A percentile compares a stretch with the other conserved stretches of the same genome.
Conservation (phyloP, 2,329 filamentous ascomycete genomes). For the Scedosporium aurantiacum region DNA sequence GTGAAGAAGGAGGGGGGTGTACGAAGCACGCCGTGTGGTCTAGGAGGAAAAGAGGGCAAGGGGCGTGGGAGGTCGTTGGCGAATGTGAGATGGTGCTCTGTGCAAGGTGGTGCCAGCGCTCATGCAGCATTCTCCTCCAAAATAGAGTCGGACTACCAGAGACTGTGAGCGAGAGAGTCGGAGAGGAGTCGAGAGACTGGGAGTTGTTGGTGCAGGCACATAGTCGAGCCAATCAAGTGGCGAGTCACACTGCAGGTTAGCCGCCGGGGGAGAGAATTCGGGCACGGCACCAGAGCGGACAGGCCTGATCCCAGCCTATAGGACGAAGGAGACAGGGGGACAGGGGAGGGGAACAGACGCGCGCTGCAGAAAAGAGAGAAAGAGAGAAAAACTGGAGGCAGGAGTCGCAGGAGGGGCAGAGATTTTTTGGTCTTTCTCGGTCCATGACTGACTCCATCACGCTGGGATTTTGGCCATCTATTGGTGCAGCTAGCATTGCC, state of each 20-base stretch:
- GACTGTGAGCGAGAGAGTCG: too few relatives aligned
- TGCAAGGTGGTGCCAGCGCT: not conserved
- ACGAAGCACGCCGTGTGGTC: too few relatives aligned
- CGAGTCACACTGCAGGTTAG: conserved; percentile 21
- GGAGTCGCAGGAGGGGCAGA: not conserved
- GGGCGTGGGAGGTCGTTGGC: not conserved
- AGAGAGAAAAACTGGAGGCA: not conserved
- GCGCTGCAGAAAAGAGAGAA: not conserved
- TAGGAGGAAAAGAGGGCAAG: conserved; percentile 1
- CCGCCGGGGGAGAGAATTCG: conserved; percentile 1
- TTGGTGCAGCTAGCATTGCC: conserved; percentile 26
- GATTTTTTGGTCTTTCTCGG: not conserved
- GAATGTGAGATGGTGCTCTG: not conserved
- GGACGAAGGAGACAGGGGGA: not conserved
- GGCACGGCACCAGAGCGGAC: not conserved
- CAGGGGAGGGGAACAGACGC: not conserved
- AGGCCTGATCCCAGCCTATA: not conserved
- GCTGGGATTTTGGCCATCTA: conserved; percentile 8
- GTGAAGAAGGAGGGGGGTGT: conserved; percentile 4
- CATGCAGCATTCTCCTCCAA: not conserved
- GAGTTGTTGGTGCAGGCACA: not conserved
- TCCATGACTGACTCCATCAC: not conserved
- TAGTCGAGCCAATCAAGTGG: conserved; percentile 16
- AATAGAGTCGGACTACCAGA: not conserved
- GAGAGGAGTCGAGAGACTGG: not conserved